These are phyloP conservation scores for Laburnicola sp. DNA, from an alignment of 2,329 filamentous ascomycete genomes.

Conservation along the genomic window DNA sequence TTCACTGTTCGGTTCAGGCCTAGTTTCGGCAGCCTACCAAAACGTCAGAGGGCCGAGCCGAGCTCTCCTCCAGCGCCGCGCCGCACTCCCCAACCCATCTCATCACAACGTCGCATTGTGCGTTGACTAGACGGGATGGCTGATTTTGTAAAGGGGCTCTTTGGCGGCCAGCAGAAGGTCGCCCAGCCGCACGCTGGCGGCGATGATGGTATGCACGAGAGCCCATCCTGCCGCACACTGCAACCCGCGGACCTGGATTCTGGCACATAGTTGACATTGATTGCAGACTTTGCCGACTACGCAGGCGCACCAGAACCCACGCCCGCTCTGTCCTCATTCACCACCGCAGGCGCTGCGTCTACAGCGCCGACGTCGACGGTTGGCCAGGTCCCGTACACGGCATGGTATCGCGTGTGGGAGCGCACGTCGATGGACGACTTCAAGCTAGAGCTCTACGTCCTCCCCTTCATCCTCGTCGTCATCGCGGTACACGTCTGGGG, in stretches of 20 bases:
- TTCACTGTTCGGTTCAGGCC: slow-evolving; percentile 1
- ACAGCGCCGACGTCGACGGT: slow-evolving; percentile 47
- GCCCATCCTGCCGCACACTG: slow-evolving; percentile 12
- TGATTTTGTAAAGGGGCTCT: slow-evolving; percentile 66
- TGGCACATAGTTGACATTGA: slow-evolving; percentile 9
- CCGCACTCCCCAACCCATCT: neutral
- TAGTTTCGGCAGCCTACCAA: slow-evolving; percentile 12
- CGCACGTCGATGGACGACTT: slow-evolving; percentile 83
- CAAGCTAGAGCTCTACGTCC: slow-evolving; percentile 79
- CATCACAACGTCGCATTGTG: slow-evolving; percentile 23
- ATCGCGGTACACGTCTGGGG: slow-evolving; percentile 81
- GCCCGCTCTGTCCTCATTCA: slow-evolving; percentile 51
- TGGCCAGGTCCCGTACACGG: slow-evolving; percentile 70
- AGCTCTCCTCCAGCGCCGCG: slow-evolving; percentile 23
- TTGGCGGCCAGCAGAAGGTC: slow-evolving; percentile 69
- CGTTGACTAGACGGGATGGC: slow-evolving; percentile 46
- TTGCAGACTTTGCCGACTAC: slow-evolving; percentile 89
- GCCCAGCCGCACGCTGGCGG: slow-evolving; percentile 53
- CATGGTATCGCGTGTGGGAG: slow-evolving; percentile 97
- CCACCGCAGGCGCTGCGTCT: slow-evolving; percentile 37
- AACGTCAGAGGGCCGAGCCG: slow-evolving; percentile 28
- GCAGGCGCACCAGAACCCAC: slow-evolving; percentile 73
- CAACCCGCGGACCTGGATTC: slow-evolving; percentile 17
- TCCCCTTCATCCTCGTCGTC: slow-evolving; percentile 73
- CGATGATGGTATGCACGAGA: slow-evolving; percentile 65